Evolutionary conservation across 164 flowering plant species (phyloP), one percentile per base, ranked within the genome.

Genomic region (Brasenia schreberi): DNA sequence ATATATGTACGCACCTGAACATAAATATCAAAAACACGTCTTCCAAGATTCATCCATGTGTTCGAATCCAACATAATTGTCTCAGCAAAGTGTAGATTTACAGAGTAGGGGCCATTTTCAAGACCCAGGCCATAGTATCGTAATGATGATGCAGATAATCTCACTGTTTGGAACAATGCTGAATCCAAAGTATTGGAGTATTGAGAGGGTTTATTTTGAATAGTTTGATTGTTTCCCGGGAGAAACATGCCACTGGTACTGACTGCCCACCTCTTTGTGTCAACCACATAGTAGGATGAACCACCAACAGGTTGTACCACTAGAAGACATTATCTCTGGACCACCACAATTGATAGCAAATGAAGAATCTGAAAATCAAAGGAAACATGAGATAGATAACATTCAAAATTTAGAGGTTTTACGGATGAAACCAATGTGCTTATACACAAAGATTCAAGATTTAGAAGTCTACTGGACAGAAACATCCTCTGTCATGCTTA

Each of bases 321-420:
- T 59, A 1, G 79, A 62, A 44, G 89, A 76, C 18, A 59, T 84
- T 17, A 81, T 79, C 64, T 67, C 69, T 43, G 75, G 75, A 49
- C 98, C 98, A 67, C 96, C 98, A 76, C 89, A 83, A 18, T 89
- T 87, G 5, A 92, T 71, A 17, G 91, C 82, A 66, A 92, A 89
- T 43, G 73, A 53, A 42, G 64, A 80, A 82, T 86, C 95, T 89
- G 86, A n/a, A 70, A 3, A 70, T 4, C 60, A 42, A 43, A 10
- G 52, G 0, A 44, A 6, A 61, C n/a, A n/a, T n/a, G n/a, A n/a
- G n/a, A n/a, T n/a, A n/a, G n/a, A n/a, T n/a, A n/a, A n/a, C n/a
- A n/a, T n/a, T n/a, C n/a, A n/a, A n/a, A n/a, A n/a, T n/a, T n/a
- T n/a, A n/a, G n/a, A n/a, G n/a, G n/a, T n/a, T n/a, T n/a, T n/a